Percentiles rank a stretch among this genome's conserved stretches.
These are phyloP conservation scores for Elongisporangium undulatum DNA, from an alignment of 352 stramenopile species.

Conservation along the genomic window DNA sequence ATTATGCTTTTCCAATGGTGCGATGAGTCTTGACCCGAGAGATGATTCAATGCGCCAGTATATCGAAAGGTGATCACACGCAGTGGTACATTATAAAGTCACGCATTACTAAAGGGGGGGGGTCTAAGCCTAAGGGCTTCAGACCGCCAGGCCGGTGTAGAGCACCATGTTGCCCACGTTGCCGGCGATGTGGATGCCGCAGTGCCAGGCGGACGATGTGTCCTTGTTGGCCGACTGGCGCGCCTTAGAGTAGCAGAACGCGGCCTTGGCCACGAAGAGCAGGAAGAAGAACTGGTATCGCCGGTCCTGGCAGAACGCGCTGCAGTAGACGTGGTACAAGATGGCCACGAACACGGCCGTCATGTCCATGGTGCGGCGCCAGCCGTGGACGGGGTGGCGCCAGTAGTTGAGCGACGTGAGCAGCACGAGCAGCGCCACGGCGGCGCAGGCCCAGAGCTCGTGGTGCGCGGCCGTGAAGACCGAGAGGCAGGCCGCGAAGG, in stretches of 20 bases:
- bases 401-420: conserved; percentile 86
- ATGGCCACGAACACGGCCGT: conserved; percentile 49
- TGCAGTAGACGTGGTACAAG: conserved; percentile 64
- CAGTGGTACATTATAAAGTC: background rate
- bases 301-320: conserved; percentile 40
- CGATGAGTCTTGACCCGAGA: too few relatives aligned
- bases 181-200: conserved; percentile 66
- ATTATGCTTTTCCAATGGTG: too few relatives aligned
- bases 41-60: too few relatives aligned
- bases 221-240: conserved; percentile 55
- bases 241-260: conserved; percentile 69
- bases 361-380: conserved; percentile 72
- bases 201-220: conserved; percentile 75
- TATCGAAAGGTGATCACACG: too few relatives aligned
- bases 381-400: conserved; percentile 66
- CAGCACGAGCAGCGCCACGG: conserved; percentile 60
- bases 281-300: conserved; percentile 58
- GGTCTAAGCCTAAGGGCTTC: background rate
- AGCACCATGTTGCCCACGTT: conserved; percentile 77
- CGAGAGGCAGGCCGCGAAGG: conserved; percentile 64
- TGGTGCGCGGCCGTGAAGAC: conserved; percentile 40
- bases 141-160: conserved; percentile 59
- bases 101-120: too few relatives aligned
- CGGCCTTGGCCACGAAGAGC: conserved; percentile 60
- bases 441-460: conserved; percentile 63